Evolutionary conservation across 306 rosid genomes (phyloP), one percentile per base, ranked within the genome.

Genomic region (Quercus suber): DNA sequence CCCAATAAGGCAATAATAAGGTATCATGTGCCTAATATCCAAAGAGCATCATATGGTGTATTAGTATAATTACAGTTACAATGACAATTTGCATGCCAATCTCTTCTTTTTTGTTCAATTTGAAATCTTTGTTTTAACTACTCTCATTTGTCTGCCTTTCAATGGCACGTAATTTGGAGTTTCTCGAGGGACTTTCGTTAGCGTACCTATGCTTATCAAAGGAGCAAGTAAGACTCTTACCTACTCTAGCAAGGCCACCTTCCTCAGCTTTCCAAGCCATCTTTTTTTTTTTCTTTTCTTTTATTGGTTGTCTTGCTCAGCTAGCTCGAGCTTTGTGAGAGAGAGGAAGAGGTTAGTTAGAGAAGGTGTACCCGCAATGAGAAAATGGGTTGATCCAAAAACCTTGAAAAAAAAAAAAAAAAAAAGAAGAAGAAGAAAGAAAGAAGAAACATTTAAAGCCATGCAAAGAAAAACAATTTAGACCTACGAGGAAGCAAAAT

Each of bases 361-460:
- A 67, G 69, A 84, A 20, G 81, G 97, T 88, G 83, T 64, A 92
- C 74, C 93, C 78, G 30, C 76, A 81, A 35, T 31, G 79, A 81
- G 89, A 90, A 92, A 82, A 77, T 27, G 64, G 75, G 82, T 76
- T 84, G 80, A 76, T 78, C 45, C 79, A 78, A 80, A 71, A 71
- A 1, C 55, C 67, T 57, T 21, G 69, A 17, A 43, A 15, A 49
- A 78, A 23, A 55, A 12, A 9, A 11, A 20, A 23, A 23, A 1
- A 23, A 23, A 1, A 23, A 23, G 23, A 23, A 23, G 23, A 23
- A 23, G 23, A 23, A 23, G 23, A 23, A 23, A 14, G n/a, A 35
- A 17, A 18, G 4, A 7, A 55, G 15, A 4, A 49, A 19, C 9
- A 20, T 69, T 8, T 11, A 53, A 72, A 56, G 61, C 35, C 33